phyloP scores from a whole-genome alignment of 1,284 basidiomycete species.

The Austroboletus niveus region DNA sequence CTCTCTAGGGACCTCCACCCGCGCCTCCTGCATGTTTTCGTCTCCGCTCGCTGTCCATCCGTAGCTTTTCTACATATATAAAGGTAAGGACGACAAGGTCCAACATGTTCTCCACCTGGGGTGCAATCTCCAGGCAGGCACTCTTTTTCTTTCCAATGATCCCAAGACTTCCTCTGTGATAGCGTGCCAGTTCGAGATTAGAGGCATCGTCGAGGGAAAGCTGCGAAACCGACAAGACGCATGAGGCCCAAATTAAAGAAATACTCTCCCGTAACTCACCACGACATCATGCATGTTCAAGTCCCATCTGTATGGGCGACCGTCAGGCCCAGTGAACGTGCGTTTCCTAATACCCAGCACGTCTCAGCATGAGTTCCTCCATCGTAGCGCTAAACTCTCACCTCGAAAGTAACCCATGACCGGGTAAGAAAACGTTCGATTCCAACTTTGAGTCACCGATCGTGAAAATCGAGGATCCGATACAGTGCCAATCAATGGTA shows the following conservation, averaged over 20 bases:
- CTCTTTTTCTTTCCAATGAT: conserved; percentile 22
- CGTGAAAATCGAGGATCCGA: conserved; percentile 20
- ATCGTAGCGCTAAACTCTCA: not conserved
- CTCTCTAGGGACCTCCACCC: conserved; percentile 17
- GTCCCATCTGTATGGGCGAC: conserved; percentile 27
- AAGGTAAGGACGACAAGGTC: conserved; percentile 41
- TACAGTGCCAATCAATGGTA: conserved; percentile 21
- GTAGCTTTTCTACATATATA: conserved; percentile 36
- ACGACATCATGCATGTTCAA: conserved; percentile 12
- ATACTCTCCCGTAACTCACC: conserved; percentile 8
- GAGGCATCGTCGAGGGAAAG: conserved; percentile 22
- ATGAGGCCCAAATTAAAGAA: not conserved
- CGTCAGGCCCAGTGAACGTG: conserved; percentile 28
- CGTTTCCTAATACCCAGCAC: conserved; percentile 15
- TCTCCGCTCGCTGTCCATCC: conserved; percentile 26
- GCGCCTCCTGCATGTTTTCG: conserved; percentile 5
- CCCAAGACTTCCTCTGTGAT: conserved; percentile 23
- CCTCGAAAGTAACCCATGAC: conserved; percentile 19
- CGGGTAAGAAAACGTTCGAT: conserved; percentile 21
- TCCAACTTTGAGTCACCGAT: conserved; percentile 15
- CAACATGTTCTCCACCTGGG: conserved; percentile 35
- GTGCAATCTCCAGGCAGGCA: conserved; percentile 36
- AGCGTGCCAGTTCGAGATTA: conserved; percentile 24
- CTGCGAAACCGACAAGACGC: conserved; percentile 6
- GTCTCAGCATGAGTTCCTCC: not conserved